Evolutionary conservation across 176 grass and related monocot genomes (phyloP), one percentile per base, ranked within the genome.

Genomic region (Oryza coarctata): DNA sequence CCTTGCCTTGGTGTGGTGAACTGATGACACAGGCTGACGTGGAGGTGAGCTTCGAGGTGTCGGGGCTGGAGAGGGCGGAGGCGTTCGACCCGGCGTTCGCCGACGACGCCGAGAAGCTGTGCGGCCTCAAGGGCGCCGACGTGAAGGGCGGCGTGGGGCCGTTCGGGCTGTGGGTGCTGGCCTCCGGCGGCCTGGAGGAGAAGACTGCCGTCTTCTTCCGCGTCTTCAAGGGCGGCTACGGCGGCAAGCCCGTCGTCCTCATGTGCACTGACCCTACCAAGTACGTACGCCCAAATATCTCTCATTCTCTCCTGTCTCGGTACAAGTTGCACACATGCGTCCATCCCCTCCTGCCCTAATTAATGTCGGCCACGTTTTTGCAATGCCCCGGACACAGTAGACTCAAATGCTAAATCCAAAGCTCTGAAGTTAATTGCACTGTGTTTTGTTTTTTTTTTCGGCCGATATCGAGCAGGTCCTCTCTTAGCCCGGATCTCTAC

Each of bases 181-280:
- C 91, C 31, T 89, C 94, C 0, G 69, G 45, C 18, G 47, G 84
- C 28, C 32, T 86, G 50, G 58, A 68, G 57, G 94, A 94, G 79
- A 92, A 76, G 49, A 97, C 91, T 5, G 81, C 82, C 9, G 63
- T 92, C 12, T 90, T 94, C 77, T 97, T 97, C 81, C 86, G 85
- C 3, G 62, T 94, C 0, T 94, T 94, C 81, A 89, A 73, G 40
- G 64, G 68, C 30, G 57, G 39, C 0, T 20, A 84, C n/a, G 39
- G 67, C 72, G 39, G 68, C 68, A 91, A 91, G 78, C 83, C 71
- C 23, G 80, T 90, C 36, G 77, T 97, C 45, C 94, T 97, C 62
- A 91, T 97, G 94, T 97, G 94, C 82, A 69, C 76, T 43, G 94
- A 97, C 65, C 88, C 91, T 8, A 97, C 87, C 0, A 93, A 70